phyloP scores from a whole-genome alignment of 345 rosid genomes.

The Durio zibethinus region DNA sequence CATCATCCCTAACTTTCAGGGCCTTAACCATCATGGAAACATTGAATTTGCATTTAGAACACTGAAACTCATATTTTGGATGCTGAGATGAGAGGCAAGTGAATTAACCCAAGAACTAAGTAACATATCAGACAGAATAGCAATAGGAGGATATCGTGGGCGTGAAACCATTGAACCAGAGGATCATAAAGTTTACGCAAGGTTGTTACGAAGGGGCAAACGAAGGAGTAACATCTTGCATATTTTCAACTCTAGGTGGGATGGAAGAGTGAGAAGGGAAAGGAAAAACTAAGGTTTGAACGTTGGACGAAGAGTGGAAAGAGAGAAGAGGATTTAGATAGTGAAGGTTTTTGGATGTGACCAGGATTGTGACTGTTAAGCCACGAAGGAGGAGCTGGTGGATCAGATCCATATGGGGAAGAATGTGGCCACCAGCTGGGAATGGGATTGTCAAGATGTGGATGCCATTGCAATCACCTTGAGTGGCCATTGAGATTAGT shows the following conservation, averaged over 20 bases:
- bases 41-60: constrained; percentile 43
- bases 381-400: constrained; percentile 30
- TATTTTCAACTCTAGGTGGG: constrained; percentile 35
- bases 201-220: constrained; percentile 23
- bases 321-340: constrained; percentile 28
- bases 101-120: constrained; percentile 44
- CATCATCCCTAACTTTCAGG: constrained; percentile 12
- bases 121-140: constrained; percentile 55
- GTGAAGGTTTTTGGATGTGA: constrained; percentile 39
- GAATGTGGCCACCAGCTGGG: constrained; percentile 40
- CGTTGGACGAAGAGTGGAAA: constrained; percentile 4
- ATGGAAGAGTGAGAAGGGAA: constrained; percentile 30
- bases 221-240: constrained; percentile 25
- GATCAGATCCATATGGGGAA: constrained; percentile 35
- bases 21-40: constrained; percentile 7
- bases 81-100: constrained; percentile 29
- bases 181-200: constrained; percentile 35
- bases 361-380: constrained; percentile 28
- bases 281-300: constrained; percentile 34
- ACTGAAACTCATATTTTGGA: constrained; percentile 38
- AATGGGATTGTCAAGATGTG: constrained; percentile 38
- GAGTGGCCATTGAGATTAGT: neutral
- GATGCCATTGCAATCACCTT: neutral
- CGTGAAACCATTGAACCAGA: constrained; percentile 39
- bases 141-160: constrained; percentile 50